Base-by-base conservation (phyloP, 2,329 filamentous ascomycete species). In the Hymenotorrendiella dingleyae region DNA sequence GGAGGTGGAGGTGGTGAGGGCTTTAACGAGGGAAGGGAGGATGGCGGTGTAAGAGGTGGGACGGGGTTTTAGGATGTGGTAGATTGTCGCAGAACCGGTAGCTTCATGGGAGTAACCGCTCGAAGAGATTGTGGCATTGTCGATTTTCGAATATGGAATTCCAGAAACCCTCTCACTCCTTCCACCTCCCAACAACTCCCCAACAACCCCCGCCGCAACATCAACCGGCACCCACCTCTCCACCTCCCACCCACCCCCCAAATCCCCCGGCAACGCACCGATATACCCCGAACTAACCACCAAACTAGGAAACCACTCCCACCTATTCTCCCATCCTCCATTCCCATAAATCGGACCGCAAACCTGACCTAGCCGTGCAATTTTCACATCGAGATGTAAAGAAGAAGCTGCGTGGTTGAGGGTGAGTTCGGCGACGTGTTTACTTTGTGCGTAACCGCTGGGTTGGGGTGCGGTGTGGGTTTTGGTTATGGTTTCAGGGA, bases 301-400 rank as follows among this genome's bases (percentile, higher is more conserved):
- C 10, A 45, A n/a, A 20, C 43, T 64, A 0, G 78, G 77, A 2
- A 80, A 54, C 71, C 74, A 80, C 47, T 81, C 77, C 7, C 72
- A 65, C 24, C 58, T 61, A 46, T 74, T 78, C 36, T 27, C 24
- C 78, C 77, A 81, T 20, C 53, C 51, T 0, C 74, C 75, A 16
- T 56, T 30, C 9, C 36, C 54, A n/a, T 62, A 57, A 16, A 42
- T 35, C 0, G 69, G 66, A 0, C 69, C 70, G 0, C 58, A 69
- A 33, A 74, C 65, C 53, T 74, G 72, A 0, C 69, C 71, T 0
- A 74, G 66, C 1, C 71, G 66, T 21, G 70, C 61, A 14, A 67
- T 54, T 7, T 62, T 62, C 2, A 62, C 57, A 1, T 64, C 62
- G 3, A 73, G 58, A 19, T 62, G 64, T 0, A 62, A 61, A 14